Percentiles rank a stretch among this genome's conserved stretches.
Evolutionary conservation across 179 eudicot genomes (phyloP).

Genomic region (Beta corolliflora): DNA sequence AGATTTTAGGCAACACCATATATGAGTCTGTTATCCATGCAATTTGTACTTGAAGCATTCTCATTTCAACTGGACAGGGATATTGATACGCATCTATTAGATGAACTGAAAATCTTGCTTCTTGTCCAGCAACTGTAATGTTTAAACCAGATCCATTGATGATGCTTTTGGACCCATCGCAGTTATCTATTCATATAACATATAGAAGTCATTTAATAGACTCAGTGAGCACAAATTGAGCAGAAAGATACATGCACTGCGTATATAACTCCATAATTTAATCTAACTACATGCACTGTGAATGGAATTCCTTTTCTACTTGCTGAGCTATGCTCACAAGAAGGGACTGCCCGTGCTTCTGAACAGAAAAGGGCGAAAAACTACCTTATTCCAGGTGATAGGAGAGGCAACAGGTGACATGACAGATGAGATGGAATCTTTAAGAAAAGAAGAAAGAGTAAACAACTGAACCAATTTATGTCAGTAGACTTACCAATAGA

Average conservation of each 20-base stretch:
- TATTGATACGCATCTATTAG: constrained; percentile 73
- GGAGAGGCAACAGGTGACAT: background rate
- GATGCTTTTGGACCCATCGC: constrained; percentile 66
- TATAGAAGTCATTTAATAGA: background rate
- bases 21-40: constrained; percentile 36
- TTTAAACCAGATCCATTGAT: constrained; percentile 89
- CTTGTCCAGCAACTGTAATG: constrained; percentile 74
- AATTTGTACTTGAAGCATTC: constrained; percentile 64
- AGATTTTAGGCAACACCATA: constrained; percentile 46
- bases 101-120: constrained; percentile 61
- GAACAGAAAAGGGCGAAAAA: background rate
- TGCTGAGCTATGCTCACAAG: background rate
- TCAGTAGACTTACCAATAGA: constrained; percentile 54
- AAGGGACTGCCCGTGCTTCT: background rate
- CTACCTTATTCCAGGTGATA: too few relatives aligned
- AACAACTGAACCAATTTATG: background rate
- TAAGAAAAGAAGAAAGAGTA: background rate
- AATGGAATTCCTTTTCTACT: background rate
- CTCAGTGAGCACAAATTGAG: background rate
- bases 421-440: background rate
- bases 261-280: background rate
- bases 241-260: background rate
- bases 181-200: constrained; percentile 51
- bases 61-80: constrained; percentile 72
- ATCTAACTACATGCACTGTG: background rate